Conservation (phyloP, 2,329 filamentous ascomycete species). For the Apiospora kogelbergensis region DNA sequence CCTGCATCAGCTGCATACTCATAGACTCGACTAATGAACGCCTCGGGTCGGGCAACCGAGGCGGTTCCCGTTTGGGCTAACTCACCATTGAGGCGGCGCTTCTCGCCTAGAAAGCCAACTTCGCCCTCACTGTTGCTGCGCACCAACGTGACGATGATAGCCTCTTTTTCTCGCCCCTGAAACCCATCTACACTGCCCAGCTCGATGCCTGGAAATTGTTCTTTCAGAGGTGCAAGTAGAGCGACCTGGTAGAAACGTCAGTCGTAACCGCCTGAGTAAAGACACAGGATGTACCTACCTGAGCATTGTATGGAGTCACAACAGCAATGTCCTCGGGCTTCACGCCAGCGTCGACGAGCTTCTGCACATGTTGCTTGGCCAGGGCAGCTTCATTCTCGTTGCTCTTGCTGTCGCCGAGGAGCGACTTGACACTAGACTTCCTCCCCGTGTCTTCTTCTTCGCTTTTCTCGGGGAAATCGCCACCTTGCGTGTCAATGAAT, state of each 20-base stretch:
- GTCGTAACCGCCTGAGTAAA: conserved; percentile 10
- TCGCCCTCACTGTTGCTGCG: conserved; percentile 84
- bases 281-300: conserved; percentile 49
- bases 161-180: conserved; percentile 96
- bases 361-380: conserved; percentile 74
- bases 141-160: conserved; percentile 89
- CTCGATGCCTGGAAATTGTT: conserved; percentile 80
- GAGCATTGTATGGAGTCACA: conserved; percentile 94
- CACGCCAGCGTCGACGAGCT: conserved; percentile 77
- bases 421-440: conserved; percentile 46
- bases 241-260: conserved; percentile 56
- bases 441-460: conserved; percentile 66
- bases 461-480: conserved; percentile 81
- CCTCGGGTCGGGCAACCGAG: not conserved
- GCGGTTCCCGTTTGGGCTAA: conserved; percentile 16
- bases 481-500: conserved; percentile 96
- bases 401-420: conserved; percentile 51
- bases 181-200: conserved; percentile 97
- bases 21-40: not conserved
- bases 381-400: conserved; percentile 88
- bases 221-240: conserved; percentile 76
- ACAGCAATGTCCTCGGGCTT: conserved; percentile 84
- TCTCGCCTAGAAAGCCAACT: conserved; percentile 91
- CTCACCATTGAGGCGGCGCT: conserved; percentile 86
- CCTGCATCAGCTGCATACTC: conserved; percentile 26